phyloP scores from a whole-genome alignment of 441 rosid genomes.

The Breynia disticha region DNA sequence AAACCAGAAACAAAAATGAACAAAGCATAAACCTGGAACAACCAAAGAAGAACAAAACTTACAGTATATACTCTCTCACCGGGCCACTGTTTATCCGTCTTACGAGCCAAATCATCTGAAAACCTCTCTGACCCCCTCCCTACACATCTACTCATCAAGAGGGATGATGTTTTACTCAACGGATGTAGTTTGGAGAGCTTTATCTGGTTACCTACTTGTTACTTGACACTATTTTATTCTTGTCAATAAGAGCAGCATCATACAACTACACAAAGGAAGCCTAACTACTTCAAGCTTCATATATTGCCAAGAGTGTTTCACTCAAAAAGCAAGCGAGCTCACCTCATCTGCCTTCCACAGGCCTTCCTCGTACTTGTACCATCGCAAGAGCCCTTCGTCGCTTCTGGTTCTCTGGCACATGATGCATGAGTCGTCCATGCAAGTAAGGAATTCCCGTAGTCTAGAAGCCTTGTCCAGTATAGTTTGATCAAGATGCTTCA shows the following conservation, averaged over 20 bases:
- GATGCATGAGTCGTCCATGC: conserved; percentile 53
- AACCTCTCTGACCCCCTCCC: not conserved
- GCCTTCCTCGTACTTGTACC: conserved; percentile 83
- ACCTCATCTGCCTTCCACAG: conserved; percentile 74
- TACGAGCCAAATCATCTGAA: no score
- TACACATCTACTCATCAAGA: not conserved
- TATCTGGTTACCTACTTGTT: not conserved
- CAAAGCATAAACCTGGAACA: no score
- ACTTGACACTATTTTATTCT: conserved; percentile 12
- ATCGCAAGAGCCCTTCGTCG: conserved; percentile 80
- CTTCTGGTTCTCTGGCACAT: conserved; percentile 65
- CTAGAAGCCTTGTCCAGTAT: conserved; percentile 50
- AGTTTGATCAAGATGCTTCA: conserved; percentile 36
- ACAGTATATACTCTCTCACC: not conserved
- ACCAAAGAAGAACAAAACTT: not conserved
- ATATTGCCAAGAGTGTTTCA: conserved; percentile 6
- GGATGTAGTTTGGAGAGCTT: not conserved
- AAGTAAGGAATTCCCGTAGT: conserved; percentile 46
- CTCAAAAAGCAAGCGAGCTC: conserved; percentile 54
- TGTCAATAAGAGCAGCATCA: conserved; percentile 11
- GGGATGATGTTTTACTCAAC: not conserved
- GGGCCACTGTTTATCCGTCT: not conserved
- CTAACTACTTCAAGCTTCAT: conserved; percentile 2
- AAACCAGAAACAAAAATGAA: no score
- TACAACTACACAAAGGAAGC: not conserved